Base-by-base conservation (phyloP, 2,329 filamentous ascomycete genomes). In the Elsinoe perseae region DNA sequence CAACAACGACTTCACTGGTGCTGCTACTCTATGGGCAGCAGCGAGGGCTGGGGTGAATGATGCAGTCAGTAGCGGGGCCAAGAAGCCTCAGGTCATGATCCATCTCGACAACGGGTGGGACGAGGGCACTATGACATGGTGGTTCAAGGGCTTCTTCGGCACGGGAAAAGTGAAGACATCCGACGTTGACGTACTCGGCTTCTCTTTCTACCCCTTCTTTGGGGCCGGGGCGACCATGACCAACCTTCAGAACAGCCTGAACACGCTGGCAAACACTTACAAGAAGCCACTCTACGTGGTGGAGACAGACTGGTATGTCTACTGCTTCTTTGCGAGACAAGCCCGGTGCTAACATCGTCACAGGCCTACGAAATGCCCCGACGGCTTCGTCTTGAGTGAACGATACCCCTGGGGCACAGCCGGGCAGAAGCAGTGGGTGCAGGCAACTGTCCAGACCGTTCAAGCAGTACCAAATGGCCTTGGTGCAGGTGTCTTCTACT, bases 21-120 rank as follows among this genome's bases (percentile, higher is more conserved):
- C 71, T 8, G 67, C 69, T 1, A 65, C 60, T 1, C 56, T 69
- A 1, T 69, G 63, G 56, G 56, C 61, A 3, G 64, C 65, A 10
- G 66, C 66, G 1, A 63, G 66, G 7, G 66, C 68, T 10, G 63
- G 65, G 16, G 56, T 70, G 5, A 61, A 69, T 25, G 68, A 62
- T 59, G 63, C 63, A 18, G 64, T 63, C 30, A 63, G 62, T 2
- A 62, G 66, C 12, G 66, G 61, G 27, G 60, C 65, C 62, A 63
- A 66, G 64, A 54, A 57, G 9, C 66, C 67, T 1, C 58, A 65
- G 50, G 61, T 68, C 56, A 59, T 69, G 58, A 61, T 68, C 38
- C 66, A 69, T 50, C 59, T 68, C 8, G 66, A 68, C 55, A 66
- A 69, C 18, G 67, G 66, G 9, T 69, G 66, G 66, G 57, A 68